These are phyloP conservation scores for Botrytis tulipae DNA, from an alignment of 2,329 filamentous ascomycete species.

Conservation along the genomic window DNA sequence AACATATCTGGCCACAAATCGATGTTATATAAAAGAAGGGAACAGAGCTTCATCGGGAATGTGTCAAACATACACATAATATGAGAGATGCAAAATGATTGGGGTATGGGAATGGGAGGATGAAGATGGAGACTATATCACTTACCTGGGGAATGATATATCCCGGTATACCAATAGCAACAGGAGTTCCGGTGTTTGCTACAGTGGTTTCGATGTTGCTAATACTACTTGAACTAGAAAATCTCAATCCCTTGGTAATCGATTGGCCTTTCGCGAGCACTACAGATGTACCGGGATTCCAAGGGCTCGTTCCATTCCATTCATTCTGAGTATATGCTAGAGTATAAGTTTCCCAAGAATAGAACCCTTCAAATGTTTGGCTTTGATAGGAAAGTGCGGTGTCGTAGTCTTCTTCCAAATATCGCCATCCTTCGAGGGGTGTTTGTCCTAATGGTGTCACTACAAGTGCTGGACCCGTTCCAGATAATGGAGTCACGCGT, in stretches of 20 bases:
- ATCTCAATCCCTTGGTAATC: constrained; percentile 50
- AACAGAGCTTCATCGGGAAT: no score
- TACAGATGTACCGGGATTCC: constrained; percentile 54
- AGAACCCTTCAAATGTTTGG: constrained; percentile 59
- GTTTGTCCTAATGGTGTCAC: constrained; percentile 50
- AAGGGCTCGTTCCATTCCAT: constrained; percentile 51
- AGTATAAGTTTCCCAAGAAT: constrained; percentile 57
- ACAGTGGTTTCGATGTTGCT: constrained; percentile 50
- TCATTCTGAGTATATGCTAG: constrained; percentile 56
- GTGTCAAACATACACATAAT: not conserved
- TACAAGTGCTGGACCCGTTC: constrained; percentile 50
- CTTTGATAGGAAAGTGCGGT: constrained; percentile 47
- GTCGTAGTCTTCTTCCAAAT: constrained; percentile 47
- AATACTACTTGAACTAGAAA: constrained; percentile 48
- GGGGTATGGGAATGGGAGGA: not conserved
- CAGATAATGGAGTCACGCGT: constrained; percentile 51
- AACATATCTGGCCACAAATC: no score
- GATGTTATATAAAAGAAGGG: no score
- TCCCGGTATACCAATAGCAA: constrained; percentile 54
- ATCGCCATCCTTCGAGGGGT: constrained; percentile 55
- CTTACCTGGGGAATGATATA: constrained; percentile 48
- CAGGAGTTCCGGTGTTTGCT: constrained; percentile 44
- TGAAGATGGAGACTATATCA: not conserved
- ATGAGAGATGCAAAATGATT: not conserved
- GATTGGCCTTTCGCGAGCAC: constrained; percentile 46